Evolutionary conservation across 2,329 filamentous ascomycete genomes (phyloP), one percentile per base, ranked within the genome.

Genomic region (Rachicladosporium sp.): DNA sequence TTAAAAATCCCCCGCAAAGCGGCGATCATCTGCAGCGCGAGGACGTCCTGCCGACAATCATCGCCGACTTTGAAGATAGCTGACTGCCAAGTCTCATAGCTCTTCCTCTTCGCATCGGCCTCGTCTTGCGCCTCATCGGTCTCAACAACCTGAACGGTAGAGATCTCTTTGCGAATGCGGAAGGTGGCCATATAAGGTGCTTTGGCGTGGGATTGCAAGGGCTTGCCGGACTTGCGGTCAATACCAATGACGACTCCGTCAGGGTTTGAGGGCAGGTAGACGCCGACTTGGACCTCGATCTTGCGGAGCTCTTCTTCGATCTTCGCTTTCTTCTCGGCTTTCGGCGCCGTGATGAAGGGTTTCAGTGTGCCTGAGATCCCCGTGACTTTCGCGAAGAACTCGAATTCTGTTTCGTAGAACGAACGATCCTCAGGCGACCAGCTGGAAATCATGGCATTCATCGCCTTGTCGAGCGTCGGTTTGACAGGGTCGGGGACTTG

Each of bases 31-130:
- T 98, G 91, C 45, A 99, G 69, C 2, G 91, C 91, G 44, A 99
- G 71, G 38, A 99, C 83, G 54, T 99, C 93, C 64, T 99, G 91
- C 37, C 91, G 82, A 59, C 91, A 96, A 61, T 99, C 91, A 58
- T 99, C 91, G 46, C 91, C 91, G 36, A 99, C 93, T 61, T 99
- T 99, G 78, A 99, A 99, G 56, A 99, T 99, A 41, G 89, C 91
- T 2, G 87, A 93, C 61, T 98, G 91, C 93, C 91, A 96, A n/a
- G 89, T 82, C 60, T 98, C 93, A 50, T 93, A 77, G 0, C 78
- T 84, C 46, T 50, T 50, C 32, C 46, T 48, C 36, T 54, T 51
- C 12, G 13, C 31, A 9, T 35, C 40, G 7, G 37, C 10, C 9
- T 33, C 21, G n/a, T 36, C 34, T 10, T 23, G 8, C 2, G 32